Percentiles rank a stretch among this genome's conserved stretches.
These are phyloP conservation scores for Barnettozyma botsteinii DNA, from an alignment of 805 yeast species.

Conservation along the genomic window DNA sequence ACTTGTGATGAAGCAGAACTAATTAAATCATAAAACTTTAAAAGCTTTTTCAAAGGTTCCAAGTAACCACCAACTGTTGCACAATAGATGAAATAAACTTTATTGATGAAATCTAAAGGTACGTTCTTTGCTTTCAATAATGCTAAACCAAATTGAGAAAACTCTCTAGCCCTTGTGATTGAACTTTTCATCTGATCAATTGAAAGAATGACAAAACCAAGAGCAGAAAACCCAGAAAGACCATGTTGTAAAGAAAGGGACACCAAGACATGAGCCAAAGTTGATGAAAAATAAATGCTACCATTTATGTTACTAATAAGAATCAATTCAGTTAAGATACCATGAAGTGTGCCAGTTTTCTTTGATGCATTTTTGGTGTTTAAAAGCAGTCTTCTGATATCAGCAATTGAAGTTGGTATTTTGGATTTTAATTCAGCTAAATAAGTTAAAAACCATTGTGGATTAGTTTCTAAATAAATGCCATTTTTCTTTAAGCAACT, in stretches of 20 bases:
- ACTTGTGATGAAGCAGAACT: constrained; percentile 18
- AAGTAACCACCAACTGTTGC: constrained; percentile 36
- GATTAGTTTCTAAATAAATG: constrained; percentile 28
- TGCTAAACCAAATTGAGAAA: constrained; percentile 34
- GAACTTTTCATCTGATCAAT: constrained; percentile 28
- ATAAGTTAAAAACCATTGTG: constrained; percentile 22
- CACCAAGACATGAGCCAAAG: constrained; percentile 31
- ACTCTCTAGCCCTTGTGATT: constrained; percentile 36
- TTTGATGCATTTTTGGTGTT: constrained; percentile 26
- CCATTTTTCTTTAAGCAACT: constrained; percentile 33
- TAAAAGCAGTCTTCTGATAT: constrained; percentile 23
- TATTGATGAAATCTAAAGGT: constrained; percentile 31
- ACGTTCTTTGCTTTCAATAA: constrained; percentile 32
- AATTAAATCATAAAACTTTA: constrained; percentile 26
- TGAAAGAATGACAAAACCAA: constrained; percentile 37
- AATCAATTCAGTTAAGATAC: constrained; percentile 36
- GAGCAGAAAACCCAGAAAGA: constrained; percentile 32
- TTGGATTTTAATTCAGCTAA: constrained; percentile 23
- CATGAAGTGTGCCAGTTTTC: constrained; percentile 30
- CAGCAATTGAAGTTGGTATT: constrained; percentile 27
- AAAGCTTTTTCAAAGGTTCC: constrained; percentile 34
- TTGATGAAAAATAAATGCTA: constrained; percentile 25
- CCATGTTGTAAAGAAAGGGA: constrained; percentile 36
- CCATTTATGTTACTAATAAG: constrained; percentile 29
- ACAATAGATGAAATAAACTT: constrained; percentile 38